Base-by-base conservation (phyloP, 2,329 filamentous ascomycete genomes). In the Aureobasidium pullulans region DNA sequence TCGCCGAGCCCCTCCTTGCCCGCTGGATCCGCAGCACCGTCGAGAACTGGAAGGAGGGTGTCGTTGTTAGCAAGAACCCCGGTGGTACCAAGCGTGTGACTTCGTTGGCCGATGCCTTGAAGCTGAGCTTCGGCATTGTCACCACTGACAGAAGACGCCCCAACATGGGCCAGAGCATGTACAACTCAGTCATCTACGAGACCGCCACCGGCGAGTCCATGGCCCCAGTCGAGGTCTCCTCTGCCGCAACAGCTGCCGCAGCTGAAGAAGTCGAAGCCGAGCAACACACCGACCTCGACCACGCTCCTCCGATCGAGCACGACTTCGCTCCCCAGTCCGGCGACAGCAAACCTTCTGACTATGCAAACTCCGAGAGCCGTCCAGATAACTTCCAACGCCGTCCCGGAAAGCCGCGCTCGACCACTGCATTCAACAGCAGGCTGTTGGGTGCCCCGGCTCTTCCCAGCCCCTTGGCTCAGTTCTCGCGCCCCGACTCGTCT, bases 1-100 rank as follows among this genome's bases (percentile, higher is more conserved):
- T 96, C 67, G 94, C 94, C 54, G 94, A 99, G 73, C 93, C 94
- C 15, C 82, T 97, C 64, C 90, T 99, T 68, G 91, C 93, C 57
- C 88, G 90, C 67, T 99, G 94, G 94, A 96, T 99, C 68, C 87
- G 88, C 62, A 84, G 87, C 72, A 94, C 96, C 70, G 87, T 99
- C 40, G 80, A 84, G 13, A 84, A 88, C 64, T 99, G 94, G 94
- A 84, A 81, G 63, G 87, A 96, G 66, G 91, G 90, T 9, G 94
- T 99, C 6, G 92, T 96, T 15, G 94, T 99, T 23, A 97, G 93
- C 70, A 99, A 99, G 79, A 99, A 99, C 70, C 89, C 94, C 1
- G 94, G 94, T 59, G 94, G 94, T 61, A 97, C 94, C 50, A 99
- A 99, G 78, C 84, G 94, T 65, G 94, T 97, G 40, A 99, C 94